Percentiles rank a stretch among this genome's conserved stretches.
phyloP scores from a whole-genome alignment of 257 asterid genomes.

The Primulina huaijiensis region DNA sequence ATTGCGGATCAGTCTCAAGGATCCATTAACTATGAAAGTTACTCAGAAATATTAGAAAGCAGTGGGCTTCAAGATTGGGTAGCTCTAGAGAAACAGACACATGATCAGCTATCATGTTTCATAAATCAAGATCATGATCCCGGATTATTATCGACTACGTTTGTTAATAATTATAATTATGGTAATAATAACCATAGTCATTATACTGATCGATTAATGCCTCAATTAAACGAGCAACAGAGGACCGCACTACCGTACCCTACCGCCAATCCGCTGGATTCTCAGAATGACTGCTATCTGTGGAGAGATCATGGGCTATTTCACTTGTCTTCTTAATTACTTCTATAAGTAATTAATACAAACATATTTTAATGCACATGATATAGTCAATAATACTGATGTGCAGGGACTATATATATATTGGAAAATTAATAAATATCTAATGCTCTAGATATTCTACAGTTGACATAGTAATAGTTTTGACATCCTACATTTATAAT shows the following conservation, averaged over 20 bases:
- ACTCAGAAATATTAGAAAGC: conserved; percentile 6
- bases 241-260: conserved; percentile 18
- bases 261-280: conserved; percentile 18
- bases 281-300: conserved; percentile 34
- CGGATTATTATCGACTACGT: background rate
- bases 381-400: background rate
- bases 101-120: conserved; percentile 24
- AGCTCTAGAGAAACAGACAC: conserved; percentile 35
- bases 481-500: too few relatives aligned
- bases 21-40: background rate
- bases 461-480: too few relatives aligned
- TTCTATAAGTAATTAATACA: background rate
- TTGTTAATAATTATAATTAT: too few relatives aligned
- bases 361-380: background rate
- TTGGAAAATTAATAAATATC: background rate
- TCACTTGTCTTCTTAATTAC: background rate
- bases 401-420: background rate
- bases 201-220: conserved; percentile 8
- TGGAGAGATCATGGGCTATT: conserved; percentile 29
- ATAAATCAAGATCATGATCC: conserved; percentile 7
- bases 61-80: conserved; percentile 41
- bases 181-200: background rate
- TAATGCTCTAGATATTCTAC: background rate
- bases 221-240: conserved; percentile 18
- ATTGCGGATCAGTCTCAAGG: background rate